Evolutionary conservation across 129 eudicot species (phyloP).

Genomic region (Tagetes patula): DNA sequence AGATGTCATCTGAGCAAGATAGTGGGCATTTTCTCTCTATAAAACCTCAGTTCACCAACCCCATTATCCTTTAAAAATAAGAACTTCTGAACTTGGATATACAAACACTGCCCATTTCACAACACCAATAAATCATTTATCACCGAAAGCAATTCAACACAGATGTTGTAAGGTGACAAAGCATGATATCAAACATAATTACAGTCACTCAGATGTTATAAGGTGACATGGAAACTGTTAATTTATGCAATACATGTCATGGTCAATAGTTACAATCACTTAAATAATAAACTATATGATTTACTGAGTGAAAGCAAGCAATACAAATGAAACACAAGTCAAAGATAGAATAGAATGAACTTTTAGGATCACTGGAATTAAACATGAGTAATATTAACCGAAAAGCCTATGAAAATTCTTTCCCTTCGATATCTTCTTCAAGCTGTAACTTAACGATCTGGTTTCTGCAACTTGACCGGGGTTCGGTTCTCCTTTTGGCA

Average conservation of each 20-base stretch:
- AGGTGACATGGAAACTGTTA: neutral
- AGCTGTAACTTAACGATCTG: slow-evolving; percentile 28
- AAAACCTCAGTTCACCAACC: slow-evolving; percentile 44
- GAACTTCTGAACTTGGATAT: slow-evolving; percentile 9
- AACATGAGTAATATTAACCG: slow-evolving; percentile 24
- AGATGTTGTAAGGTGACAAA: too few relatives aligned
- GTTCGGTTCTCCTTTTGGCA: slow-evolving; percentile 47
- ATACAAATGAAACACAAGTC: slow-evolving; percentile 59
- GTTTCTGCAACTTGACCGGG: slow-evolving; percentile 29
- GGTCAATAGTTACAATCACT: neutral
- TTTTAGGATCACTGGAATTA: slow-evolving; percentile 19
- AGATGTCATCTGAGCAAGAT: slow-evolving; percentile 14
- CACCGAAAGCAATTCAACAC: slow-evolving; percentile 16
- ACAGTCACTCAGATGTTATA: too few relatives aligned
- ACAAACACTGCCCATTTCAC: slow-evolving; percentile 11
- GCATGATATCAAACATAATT: neutral
- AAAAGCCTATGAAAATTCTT: slow-evolving; percentile 18
- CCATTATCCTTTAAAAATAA: slow-evolving; percentile 31
- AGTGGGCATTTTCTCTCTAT: slow-evolving; percentile 25
- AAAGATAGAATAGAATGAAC: slow-evolving; percentile 47
- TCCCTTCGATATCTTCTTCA: neutral
- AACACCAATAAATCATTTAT: slow-evolving; percentile 8
- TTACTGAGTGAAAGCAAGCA: slow-evolving; percentile 75
- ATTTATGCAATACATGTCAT: neutral
- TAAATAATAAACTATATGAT: neutral